Conservation (phyloP, 1,139 yeast genomes). For the Williopsis jadinii region DNA sequence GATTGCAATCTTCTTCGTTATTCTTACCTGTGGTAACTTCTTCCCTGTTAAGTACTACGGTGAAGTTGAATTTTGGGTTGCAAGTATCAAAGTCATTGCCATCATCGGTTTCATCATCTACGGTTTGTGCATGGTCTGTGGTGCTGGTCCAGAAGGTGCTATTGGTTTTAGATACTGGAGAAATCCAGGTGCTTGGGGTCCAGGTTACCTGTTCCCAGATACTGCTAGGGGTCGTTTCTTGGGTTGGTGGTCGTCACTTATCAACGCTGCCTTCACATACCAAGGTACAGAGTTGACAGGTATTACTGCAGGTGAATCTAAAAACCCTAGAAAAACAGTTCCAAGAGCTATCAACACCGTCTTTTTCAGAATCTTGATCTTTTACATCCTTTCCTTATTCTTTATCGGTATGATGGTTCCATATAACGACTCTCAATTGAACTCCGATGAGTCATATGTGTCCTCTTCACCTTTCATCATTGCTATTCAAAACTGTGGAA, state of each 20-base stretch:
- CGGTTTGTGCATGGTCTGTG: constrained; percentile 65
- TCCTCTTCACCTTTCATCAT: constrained; percentile 50
- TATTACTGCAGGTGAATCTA: constrained; percentile 74
- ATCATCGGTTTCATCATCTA: constrained; percentile 68
- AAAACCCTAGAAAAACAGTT: constrained; percentile 68
- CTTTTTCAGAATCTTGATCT: constrained; percentile 66
- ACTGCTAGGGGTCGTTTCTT: constrained; percentile 45
- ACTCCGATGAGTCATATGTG: constrained; percentile 35
- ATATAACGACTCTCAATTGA: constrained; percentile 49
- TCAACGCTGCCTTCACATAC: constrained; percentile 71
- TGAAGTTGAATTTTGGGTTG: constrained; percentile 64
- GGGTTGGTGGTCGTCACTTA: constrained; percentile 54
- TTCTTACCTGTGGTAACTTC: constrained; percentile 39
- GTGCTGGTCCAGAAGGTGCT: constrained; percentile 63
- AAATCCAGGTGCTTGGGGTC: constrained; percentile 50
- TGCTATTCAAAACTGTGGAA: constrained; percentile 42
- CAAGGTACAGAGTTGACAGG: constrained; percentile 72
- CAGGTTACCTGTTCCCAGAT: constrained; percentile 39
- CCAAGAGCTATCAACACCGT: constrained; percentile 76
- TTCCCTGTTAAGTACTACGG: constrained; percentile 61
- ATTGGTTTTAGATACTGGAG: constrained; percentile 74
- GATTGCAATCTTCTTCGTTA: constrained; percentile 52
- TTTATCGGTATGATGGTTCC: constrained; percentile 73
- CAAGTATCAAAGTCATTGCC: constrained; percentile 60
- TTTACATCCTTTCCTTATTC: constrained; percentile 62